phyloP scores from a whole-genome alignment of 2,329 filamentous ascomycete species.

The Monosporascus sp. region DNA sequence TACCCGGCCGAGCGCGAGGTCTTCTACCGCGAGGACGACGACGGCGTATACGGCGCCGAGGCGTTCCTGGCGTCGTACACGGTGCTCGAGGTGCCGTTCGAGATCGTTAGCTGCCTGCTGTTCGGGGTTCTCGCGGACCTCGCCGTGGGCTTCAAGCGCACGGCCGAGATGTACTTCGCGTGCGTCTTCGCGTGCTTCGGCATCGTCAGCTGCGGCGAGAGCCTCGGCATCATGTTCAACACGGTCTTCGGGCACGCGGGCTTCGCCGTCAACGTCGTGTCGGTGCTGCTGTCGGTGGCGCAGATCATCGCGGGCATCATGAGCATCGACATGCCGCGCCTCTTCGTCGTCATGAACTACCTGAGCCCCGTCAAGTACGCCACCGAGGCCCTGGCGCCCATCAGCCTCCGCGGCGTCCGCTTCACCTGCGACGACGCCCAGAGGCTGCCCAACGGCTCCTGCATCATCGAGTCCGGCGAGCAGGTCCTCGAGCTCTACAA shows the following conservation, averaged over 20 bases:
- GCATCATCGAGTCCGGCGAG: slow-evolving; percentile 60
- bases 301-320: slow-evolving; percentile 68
- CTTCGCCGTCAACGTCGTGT: slow-evolving; percentile 70
- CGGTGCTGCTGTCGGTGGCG: slow-evolving; percentile 63
- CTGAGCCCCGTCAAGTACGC: slow-evolving; percentile 67
- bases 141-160: slow-evolving; percentile 60
- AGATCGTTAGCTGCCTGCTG: slow-evolving; percentile 58
- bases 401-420: slow-evolving; percentile 52
- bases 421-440: slow-evolving; percentile 63
- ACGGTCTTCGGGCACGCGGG: slow-evolving; percentile 69
- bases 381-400: slow-evolving; percentile 61
- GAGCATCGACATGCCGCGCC: slow-evolving; percentile 61
- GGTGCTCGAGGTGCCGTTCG: slow-evolving; percentile 65
- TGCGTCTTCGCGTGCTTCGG: slow-evolving; percentile 65
- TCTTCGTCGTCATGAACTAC: slow-evolving; percentile 66
- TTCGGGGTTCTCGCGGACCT: slow-evolving; percentile 62
- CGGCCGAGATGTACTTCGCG: slow-evolving; percentile 61
- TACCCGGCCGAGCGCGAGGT: slow-evolving; percentile 70
- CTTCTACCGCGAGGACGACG: slow-evolving; percentile 72
- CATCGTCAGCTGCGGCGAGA: slow-evolving; percentile 70
- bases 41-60: slow-evolving; percentile 65
- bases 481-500: slow-evolving; percentile 65
- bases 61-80: slow-evolving; percentile 69
- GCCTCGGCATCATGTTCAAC: slow-evolving; percentile 74
- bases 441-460: slow-evolving; percentile 53